Evolutionary conservation across 305 asterid genomes (phyloP), one percentile per base, ranked within the genome.

Genomic region (Fraxinus sp.): DNA sequence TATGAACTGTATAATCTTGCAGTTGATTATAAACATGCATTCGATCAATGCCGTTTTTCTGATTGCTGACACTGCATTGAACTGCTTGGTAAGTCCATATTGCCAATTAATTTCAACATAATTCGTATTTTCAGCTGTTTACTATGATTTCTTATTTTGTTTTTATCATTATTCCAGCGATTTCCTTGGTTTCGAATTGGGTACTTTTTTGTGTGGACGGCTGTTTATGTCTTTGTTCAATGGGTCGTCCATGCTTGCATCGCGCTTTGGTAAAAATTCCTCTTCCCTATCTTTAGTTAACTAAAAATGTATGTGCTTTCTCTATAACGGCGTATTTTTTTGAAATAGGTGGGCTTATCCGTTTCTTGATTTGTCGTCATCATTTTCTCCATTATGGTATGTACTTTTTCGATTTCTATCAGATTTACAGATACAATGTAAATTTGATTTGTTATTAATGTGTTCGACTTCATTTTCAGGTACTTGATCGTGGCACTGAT

Each of bases 301-400:
- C 57, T 41, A 18, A 10, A 57, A 55, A 22, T 39, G 20, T 41
- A 30, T 79, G 39, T 26, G 22, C 24, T 2, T 30, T 14, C 46
- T 68, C 26, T 68, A 28, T 82, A 66, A 86, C 13, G 9, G 57
- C 52, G 36, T 52, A 5, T 79, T 79, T 66, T 76, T 62, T 73
- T 86, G 79, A 78, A 84, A 82, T 96, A 96, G 98, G 98, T 97
- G 98, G 99, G 95, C 99, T 36, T 97, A 97, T 83, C 98, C 98
- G 14, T 93, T 97, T 86, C 99, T 97, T 80, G 98, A 97, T 84
- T 78, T 97, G 80, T 92, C 97, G 80, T 94, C 97, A 77, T 87
- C 97, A 78, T 91, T 91, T 83, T 87, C 99, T 81, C 98, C 99
- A 75, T 79, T 97, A 68, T 97, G 99, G 99, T 96, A 93, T 78